Base-by-base conservation (phyloP, 352 stramenopile species). In the Pythium aphanidermatum region DNA sequence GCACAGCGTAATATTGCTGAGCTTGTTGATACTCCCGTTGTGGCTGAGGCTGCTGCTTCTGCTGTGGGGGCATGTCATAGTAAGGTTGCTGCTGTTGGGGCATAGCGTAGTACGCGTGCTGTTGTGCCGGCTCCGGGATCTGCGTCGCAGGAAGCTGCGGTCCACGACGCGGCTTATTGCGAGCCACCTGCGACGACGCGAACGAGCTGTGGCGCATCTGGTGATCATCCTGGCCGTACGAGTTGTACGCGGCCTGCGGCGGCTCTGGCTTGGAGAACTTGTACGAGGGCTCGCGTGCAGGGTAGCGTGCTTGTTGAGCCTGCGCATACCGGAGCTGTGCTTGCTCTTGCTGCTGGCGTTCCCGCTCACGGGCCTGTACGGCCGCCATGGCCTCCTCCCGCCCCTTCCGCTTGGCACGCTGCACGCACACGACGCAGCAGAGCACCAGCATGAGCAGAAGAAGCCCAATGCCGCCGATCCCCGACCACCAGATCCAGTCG, bases 401-500 rank as follows among this genome's bases (percentile, higher is more conserved):
- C n/a, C 74, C 79, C 50, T 88, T 88, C 49, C 75, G 75, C 69
- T 84, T 85, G 52, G 74, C 79, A 39, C 79, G 70, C 47, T 84
- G 71, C 57, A 86, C 68, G 58, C 79, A 91, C 34, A 86, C 66
- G 65, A 70, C 79, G 58, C 71, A 88, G 71, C 79, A 88, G 25
- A 91, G 64, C 11, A 83, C 35, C 24, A 74, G 55, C 50, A 91
- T 55, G 34, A 88, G 60, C 41, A 91, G 52, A 43, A 91, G 59
- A 42, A 91, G 69, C 41, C 46, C 69, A 21, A 85, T 49, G 43
- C 65, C 69, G 53, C 74, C 68, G 38, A 88, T 80, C 28, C 51
- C 65, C 33, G 64, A 58, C 75, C 74, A 88, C 79, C 79, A 91
- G 53, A 87, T 68, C 75, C 79, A 88, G 55, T 91, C 79, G 55